A percentile compares a stretch with the other conserved stretches of the same genome.
These are phyloP conservation scores for Lavandula angustifolia DNA, from an alignment of 257 asterid genomes.

Conservation along the genomic window DNA sequence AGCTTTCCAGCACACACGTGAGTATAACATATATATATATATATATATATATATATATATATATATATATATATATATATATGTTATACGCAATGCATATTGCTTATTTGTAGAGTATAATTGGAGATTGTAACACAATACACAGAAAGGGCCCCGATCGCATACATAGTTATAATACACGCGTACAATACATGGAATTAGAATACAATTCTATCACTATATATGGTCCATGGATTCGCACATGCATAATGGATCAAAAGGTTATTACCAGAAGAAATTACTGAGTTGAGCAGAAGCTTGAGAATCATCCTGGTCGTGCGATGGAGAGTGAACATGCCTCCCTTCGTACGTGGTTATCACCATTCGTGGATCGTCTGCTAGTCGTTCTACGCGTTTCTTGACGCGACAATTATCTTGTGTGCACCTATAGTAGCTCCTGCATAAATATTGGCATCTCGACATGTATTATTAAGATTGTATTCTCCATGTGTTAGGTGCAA, in stretches of 20 bases:
- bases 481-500: not conserved
- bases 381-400: slow-evolving; percentile 84
- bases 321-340: slow-evolving; percentile 83
- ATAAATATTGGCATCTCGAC: not conserved
- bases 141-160: too few species aligned
- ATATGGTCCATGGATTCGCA: not conserved
- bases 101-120: not conserved
- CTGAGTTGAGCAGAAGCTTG: slow-evolving; percentile 55
- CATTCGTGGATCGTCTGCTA: slow-evolving; percentile 94
- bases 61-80: too few species aligned
- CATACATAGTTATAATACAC: too few species aligned
- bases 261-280: slow-evolving; percentile 63
- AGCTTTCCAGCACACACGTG: not conserved
- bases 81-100: not conserved
- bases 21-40: not conserved
- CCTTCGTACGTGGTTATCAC: slow-evolving; percentile 96
- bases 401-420: slow-evolving; percentile 88
- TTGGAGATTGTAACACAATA: too few species aligned
- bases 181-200: too few species aligned
- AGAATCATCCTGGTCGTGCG: slow-evolving; percentile 69
- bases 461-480: not conserved
- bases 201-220: too few species aligned
- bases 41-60: too few species aligned
- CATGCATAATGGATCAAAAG: not conserved
- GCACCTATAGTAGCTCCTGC: slow-evolving; percentile 93